These are phyloP conservation scores for Helianthus tuberosus DNA, from an alignment of 129 eudicot genomes.

Conservation along the genomic window DNA sequence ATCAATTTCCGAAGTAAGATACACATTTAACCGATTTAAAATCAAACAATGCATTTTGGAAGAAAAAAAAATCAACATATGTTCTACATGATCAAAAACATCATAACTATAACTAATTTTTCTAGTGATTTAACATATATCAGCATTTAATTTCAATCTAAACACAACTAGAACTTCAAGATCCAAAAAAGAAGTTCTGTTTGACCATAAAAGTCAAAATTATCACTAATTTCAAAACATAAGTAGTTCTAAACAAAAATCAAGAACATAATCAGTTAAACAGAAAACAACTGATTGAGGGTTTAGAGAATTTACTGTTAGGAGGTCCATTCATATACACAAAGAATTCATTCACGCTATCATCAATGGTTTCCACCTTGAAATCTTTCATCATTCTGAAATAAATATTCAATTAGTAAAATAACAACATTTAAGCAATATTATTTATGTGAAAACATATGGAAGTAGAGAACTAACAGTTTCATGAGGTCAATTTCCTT, in stretches of 20 bases:
- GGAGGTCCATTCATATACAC: slow-evolving; percentile 11
- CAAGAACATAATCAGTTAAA: neutral
- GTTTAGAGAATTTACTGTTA: slow-evolving; percentile 1
- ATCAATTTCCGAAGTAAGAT: neutral
- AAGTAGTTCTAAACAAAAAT: neutral
- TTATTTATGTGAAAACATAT: neutral
- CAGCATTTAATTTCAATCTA: neutral
- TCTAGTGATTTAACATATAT: neutral
- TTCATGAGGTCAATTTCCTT: slow-evolving; percentile 46
- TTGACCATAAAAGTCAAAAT: neutral
- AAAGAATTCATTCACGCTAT: neutral
- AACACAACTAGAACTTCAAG: slow-evolving; percentile 1
- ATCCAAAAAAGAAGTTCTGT: neutral
- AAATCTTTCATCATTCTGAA: slow-evolving; percentile 6
- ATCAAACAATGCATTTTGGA: neutral
- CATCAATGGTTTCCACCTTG: slow-evolving; percentile 11
- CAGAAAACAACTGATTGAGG: neutral
- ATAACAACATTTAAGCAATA: neutral
- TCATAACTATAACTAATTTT: neutral
- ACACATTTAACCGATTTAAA: slow-evolving; percentile 9
- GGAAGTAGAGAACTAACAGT: slow-evolving; percentile 15
- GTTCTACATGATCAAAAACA: slow-evolving; percentile 15
- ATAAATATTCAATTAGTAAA: neutral
- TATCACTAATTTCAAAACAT: neutral
- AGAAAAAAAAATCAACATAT: slow-evolving; percentile 4